phyloP scores from a whole-genome alignment of 2,329 filamentous ascomycete genomes.

The Diaporthe aspalathi region DNA sequence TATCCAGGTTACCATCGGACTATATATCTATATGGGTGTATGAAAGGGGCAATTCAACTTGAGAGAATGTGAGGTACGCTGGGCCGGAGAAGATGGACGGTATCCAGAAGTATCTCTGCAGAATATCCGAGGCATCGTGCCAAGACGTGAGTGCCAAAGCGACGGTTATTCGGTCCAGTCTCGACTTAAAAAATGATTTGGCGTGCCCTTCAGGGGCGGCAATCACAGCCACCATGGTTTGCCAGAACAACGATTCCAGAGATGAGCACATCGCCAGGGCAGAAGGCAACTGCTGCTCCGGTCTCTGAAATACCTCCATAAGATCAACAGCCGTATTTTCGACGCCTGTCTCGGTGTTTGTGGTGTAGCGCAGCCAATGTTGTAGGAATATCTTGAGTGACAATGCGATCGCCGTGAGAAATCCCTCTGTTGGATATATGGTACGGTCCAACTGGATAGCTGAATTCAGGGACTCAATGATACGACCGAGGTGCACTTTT shows the following conservation, averaged over 20 bases:
- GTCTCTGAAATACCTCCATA: constrained; percentile 14
- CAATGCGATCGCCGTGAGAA: not conserved
- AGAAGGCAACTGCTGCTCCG: not conserved
- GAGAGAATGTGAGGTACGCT: not conserved
- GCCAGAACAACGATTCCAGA: not conserved
- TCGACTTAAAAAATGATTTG: not conserved
- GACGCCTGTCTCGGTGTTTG: not conserved
- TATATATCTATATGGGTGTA: not conserved
- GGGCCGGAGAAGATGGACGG: constrained; percentile 4
- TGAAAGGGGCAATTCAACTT: not conserved
- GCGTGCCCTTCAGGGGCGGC: not conserved
- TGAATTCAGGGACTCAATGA: not conserved
- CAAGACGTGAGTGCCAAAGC: not conserved
- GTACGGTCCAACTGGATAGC: not conserved
- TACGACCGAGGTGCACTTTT: not conserved
- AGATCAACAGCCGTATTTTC: not conserved
- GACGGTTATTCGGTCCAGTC: not conserved
- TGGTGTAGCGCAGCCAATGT: not conserved
- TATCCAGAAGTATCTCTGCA: constrained; percentile 16
- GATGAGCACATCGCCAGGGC: constrained; percentile 8
- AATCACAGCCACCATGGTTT: constrained; percentile 1
- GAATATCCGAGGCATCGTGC: not conserved
- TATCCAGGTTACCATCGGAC: no score
- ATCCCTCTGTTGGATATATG: not conserved
- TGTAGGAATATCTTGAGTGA: not conserved